Percentiles rank a stretch among this genome's conserved stretches.
These are phyloP conservation scores for Osmanthus fragrans DNA, from an alignment of 257 asterid genomes.

Conservation along the genomic window DNA sequence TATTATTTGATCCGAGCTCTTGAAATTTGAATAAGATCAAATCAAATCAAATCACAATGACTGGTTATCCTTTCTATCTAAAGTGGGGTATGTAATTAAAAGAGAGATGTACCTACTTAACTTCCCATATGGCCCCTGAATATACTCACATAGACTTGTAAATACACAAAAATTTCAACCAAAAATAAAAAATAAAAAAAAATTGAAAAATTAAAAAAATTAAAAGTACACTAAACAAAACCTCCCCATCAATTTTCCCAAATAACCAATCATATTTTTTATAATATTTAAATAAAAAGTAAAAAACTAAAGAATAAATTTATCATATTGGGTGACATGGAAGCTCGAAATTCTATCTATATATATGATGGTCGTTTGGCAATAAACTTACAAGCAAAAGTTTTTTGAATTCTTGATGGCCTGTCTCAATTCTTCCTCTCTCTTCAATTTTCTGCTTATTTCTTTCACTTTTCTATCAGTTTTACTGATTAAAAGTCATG, in stretches of 20 bases:
- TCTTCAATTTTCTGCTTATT: slow-evolving; percentile 12
- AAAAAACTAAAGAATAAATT: not conserved
- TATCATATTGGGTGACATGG: slow-evolving; percentile 18
- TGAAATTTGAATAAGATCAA: too few relatives aligned
- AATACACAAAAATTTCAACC: too few relatives aligned
- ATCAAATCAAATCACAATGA: too few relatives aligned
- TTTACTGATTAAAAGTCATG: slow-evolving; percentile 7
- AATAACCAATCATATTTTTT: not conserved
- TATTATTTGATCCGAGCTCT: too few relatives aligned
- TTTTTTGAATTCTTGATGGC: slow-evolving; percentile 18
- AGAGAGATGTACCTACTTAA: not conserved
- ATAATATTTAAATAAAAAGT: not conserved
- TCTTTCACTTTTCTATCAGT: slow-evolving; percentile 25
- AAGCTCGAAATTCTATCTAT: slow-evolving; percentile 21
- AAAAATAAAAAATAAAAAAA: too few relatives aligned
- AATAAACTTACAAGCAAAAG: slow-evolving; percentile 8
- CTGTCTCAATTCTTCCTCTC: slow-evolving; percentile 2
- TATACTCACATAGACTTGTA: too few relatives aligned
- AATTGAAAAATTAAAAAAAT: too few relatives aligned
- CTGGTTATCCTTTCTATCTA: too few relatives aligned
- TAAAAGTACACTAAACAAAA: too few relatives aligned
- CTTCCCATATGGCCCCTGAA: not conserved
- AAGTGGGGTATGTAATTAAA: too few relatives aligned
- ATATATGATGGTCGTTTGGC: not conserved
- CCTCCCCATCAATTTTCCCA: too few relatives aligned